These are phyloP conservation scores for Saccharomyces hybrid DNA, from an alignment of 1,139 yeast species.

Conservation along the genomic window DNA sequence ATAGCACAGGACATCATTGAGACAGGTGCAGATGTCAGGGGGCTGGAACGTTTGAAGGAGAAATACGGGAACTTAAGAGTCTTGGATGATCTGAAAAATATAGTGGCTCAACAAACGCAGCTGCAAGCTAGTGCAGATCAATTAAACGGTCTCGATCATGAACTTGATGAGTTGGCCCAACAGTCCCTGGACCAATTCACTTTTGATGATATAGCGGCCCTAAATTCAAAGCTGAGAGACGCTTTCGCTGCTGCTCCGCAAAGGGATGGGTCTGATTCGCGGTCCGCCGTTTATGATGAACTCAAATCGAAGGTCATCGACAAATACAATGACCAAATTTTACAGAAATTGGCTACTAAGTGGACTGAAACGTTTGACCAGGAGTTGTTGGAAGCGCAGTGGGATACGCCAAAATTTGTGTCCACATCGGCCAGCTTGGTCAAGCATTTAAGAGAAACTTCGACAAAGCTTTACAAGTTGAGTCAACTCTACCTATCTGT, in stretches of 20 bases:
- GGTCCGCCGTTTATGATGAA: neutral
- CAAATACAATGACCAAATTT: constrained; percentile 3
- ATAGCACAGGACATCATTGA: constrained; percentile 13
- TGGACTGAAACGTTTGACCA: constrained; percentile 9
- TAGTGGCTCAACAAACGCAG: constrained; percentile 11
- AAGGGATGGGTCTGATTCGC: neutral
- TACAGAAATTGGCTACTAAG: neutral
- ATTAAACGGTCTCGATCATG: constrained; percentile 15
- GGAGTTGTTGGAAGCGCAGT: constrained; percentile 17
- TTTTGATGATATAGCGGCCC: constrained; percentile 2
- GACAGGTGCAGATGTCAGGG: constrained; percentile 10
- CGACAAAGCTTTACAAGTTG: constrained; percentile 32
- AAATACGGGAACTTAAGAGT: constrained; percentile 30
- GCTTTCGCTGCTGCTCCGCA: neutral
- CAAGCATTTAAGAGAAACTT: constrained; percentile 12
- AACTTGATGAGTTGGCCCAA: constrained; percentile 18
- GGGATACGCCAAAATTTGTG: constrained; percentile 23
- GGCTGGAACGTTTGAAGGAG: constrained; percentile 18
- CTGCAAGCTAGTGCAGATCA: constrained; percentile 15
- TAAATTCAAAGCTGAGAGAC: constrained; percentile 6
- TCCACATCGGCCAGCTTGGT: constrained; percentile 14
- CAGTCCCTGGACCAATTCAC: neutral
- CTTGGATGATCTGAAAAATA: constrained; percentile 17
- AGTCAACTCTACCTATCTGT: constrained; percentile 35
- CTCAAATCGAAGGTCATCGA: neutral